Percentiles rank a stretch among this genome's conserved stretches.
These are phyloP conservation scores for Rosa rugosa DNA, from an alignment of 306 rosid species.

Conservation along the genomic window DNA sequence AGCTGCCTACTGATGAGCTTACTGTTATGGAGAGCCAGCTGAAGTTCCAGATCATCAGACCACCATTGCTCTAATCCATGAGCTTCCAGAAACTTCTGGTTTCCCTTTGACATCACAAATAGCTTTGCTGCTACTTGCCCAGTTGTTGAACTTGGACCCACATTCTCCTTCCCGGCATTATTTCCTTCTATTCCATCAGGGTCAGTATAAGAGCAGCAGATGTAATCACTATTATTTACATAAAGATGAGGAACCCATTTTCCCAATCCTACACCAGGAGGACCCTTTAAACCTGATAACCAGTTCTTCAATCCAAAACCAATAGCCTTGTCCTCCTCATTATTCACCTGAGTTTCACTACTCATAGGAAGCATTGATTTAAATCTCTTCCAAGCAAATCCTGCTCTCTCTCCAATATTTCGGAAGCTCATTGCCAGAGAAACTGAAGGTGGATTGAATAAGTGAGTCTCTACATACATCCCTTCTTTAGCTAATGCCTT, in stretches of 20 bases:
- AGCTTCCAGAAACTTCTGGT: slow-evolving; percentile 89
- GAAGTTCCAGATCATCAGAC: slow-evolving; percentile 88
- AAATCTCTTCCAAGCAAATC: slow-evolving; percentile 69
- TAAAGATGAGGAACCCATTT: slow-evolving; percentile 91
- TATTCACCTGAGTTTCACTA: slow-evolving; percentile 36
- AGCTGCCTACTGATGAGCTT: slow-evolving; percentile 84
- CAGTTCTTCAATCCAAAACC: slow-evolving; percentile 43
- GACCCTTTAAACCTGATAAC: slow-evolving; percentile 46
- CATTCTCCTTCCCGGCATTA: slow-evolving; percentile 49
- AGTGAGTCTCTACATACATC: slow-evolving; percentile 76
- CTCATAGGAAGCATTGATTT: slow-evolving; percentile 69
- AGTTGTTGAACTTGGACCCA: slow-evolving; percentile 39
- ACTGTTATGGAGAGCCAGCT: slow-evolving; percentile 69
- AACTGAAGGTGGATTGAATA: slow-evolving; percentile 95
- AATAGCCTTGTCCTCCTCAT: slow-evolving; percentile 28
- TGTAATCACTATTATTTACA: slow-evolving; percentile 84
- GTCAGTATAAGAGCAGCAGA: slow-evolving; percentile 79
- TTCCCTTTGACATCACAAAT: slow-evolving; percentile 83
- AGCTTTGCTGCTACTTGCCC: slow-evolving; percentile 69
- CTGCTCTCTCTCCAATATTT: slow-evolving; percentile 72
- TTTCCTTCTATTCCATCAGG: slow-evolving; percentile 43
- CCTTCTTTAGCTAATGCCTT: slow-evolving; percentile 83
- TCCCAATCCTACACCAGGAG: slow-evolving; percentile 38
- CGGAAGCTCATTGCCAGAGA: slow-evolving; percentile 72
- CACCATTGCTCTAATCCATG: slow-evolving; percentile 98